These are phyloP conservation scores for Stagonosporopsis cucurbitacearum DNA, from an alignment of 2,329 filamentous ascomycete genomes.

Conservation along the genomic window DNA sequence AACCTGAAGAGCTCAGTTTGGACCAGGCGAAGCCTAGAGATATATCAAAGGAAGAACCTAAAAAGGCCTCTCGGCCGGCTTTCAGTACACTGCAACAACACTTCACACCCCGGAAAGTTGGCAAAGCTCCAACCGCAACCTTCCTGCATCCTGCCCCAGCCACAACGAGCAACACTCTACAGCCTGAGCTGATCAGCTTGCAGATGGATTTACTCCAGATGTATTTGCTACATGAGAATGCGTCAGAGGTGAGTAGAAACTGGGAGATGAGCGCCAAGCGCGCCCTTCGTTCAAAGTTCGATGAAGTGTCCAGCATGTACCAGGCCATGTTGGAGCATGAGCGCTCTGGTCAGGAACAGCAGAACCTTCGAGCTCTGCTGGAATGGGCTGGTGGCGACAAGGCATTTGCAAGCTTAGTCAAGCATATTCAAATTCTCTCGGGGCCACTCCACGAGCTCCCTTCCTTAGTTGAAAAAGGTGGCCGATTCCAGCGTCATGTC, in stretches of 20 bases:
- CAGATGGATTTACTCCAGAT: conserved; percentile 50
- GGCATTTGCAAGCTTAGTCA: conserved; percentile 36
- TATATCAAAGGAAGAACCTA: conserved; percentile 29
- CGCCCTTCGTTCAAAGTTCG: conserved; percentile 41
- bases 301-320: conserved; percentile 46
- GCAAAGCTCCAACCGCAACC: conserved; percentile 45
- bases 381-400: conserved; percentile 42
- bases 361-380: conserved; percentile 45
- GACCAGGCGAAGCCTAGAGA: conserved; percentile 28
- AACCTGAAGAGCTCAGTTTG: conserved; percentile 19
- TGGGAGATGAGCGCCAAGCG: conserved; percentile 47
- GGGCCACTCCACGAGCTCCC: conserved; percentile 47
- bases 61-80: conserved; percentile 37
- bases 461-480: conserved; percentile 40
- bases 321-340: conserved; percentile 46
- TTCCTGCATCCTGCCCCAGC: conserved; percentile 44
- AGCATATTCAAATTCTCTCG: conserved; percentile 47
- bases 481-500: conserved; percentile 40
- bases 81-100: conserved; percentile 51
- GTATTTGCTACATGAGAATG: conserved; percentile 43
- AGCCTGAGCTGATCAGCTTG: conserved; percentile 40
- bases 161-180: conserved; percentile 26
- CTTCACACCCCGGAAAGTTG: conserved; percentile 47
- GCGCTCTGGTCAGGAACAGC: conserved; percentile 44
- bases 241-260: conserved; percentile 26